Base-by-base conservation (phyloP, 2,329 filamentous ascomycete species). In the Trichoderma sp. region DNA sequence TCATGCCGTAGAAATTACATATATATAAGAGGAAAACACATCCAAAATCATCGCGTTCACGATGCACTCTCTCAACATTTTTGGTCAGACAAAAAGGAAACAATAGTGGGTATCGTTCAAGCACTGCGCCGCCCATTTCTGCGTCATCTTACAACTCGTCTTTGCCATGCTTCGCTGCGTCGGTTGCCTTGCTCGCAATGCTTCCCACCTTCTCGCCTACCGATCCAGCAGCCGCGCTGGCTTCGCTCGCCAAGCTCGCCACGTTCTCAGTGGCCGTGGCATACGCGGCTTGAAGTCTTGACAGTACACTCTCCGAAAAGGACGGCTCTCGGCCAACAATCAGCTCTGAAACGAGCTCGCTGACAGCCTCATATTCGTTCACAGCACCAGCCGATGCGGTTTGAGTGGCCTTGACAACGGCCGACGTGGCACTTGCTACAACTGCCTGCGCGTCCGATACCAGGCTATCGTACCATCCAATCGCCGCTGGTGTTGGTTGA, bases 261-360 rank as follows among this genome's bases (percentile, higher is more conserved):
- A 85, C 82, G 0, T 84, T 88, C 0, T 88, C 84, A 2, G 86
- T 81, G 1, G 89, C 91, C 0, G 89, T 92, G 29, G 88, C 87
- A 75, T 95, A 96, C 0, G 89, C 91, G 3, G 87, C 89, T 68
- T 88, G 87, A 14, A 97, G 84, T 63, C 91, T 87, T 64, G 83
- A 88, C 79, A 93, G 88, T 3, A 95, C 91, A 70, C 91, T 94
- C 75, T 96, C 92, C 0, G 91, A 94, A 75, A 93, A 96, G 16
- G 89, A 88, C 0, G 92, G 90, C 76, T 96, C 93, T 77, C 91
- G 93, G 65, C 92, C 93, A 52, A 86, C 81, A 16, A 97, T 83
- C 1, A 96, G 83, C 78, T 96, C 93, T 1, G 91, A 91, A 16
- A 97, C 85, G 2, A 96, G 85, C 14, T 86, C 87, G 76, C 90